Conservation (phyloP, 352 stramenopile genomes). For the Phytophthora syringae region DNA sequence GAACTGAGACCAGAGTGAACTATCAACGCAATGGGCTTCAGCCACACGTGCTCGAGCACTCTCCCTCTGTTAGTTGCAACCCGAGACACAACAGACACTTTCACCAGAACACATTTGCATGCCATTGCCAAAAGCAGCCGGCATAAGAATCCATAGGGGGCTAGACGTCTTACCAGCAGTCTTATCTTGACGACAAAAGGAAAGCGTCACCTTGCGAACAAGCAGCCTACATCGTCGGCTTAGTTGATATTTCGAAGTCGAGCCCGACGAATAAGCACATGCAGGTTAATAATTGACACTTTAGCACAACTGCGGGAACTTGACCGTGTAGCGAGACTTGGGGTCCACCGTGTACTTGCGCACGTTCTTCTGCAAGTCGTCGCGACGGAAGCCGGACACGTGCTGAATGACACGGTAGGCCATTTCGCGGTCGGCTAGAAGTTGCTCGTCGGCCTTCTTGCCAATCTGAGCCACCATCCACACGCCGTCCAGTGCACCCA, state of each 20-base stretch:
- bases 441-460: conserved; percentile 71
- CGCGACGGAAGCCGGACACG: conserved; percentile 74
- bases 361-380: conserved; percentile 84
- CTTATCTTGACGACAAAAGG: neutral
- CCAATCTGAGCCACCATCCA: conserved; percentile 84
- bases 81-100: neutral
- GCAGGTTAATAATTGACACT: conserved; percentile 27
- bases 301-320: conserved; percentile 67
- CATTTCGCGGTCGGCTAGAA: conserved; percentile 79
- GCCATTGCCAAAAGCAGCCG: conserved; percentile 1
- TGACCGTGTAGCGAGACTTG: conserved; percentile 78
- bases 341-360: conserved; percentile 85
- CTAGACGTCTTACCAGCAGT: neutral
- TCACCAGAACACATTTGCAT: conserved; percentile 9
- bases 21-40: neutral
- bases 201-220: neutral
- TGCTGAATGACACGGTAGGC: conserved; percentile 79
- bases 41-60: neutral
- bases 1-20: conserved; percentile 16
- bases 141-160: conserved; percentile 21
- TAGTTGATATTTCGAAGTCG: too few species aligned
- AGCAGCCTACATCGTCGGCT: neutral
- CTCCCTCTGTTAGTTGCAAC: conserved; percentile 2
- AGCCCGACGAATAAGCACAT: conserved; percentile 1
- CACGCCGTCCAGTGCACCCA: conserved; percentile 74